phyloP scores from a whole-genome alignment of 129 eudicot genomes.

The Sambucus nigra region DNA sequence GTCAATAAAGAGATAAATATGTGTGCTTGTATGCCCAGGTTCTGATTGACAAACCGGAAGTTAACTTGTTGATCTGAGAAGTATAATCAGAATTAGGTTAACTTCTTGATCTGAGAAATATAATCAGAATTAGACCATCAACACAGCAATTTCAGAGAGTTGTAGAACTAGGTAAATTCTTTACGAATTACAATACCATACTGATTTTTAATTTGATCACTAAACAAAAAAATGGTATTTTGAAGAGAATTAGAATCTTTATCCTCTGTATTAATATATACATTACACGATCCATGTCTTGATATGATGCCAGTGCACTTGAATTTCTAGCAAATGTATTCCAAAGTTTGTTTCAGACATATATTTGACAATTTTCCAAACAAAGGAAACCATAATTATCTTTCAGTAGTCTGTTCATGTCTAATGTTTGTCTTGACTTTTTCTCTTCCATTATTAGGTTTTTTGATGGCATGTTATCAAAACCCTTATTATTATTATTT shows the following conservation, averaged over 20 bases:
- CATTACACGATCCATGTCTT: slow-evolving; percentile 13
- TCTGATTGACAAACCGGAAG: slow-evolving; percentile 11
- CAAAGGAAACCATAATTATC: slow-evolving; percentile 11
- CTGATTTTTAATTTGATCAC: slow-evolving; percentile 4
- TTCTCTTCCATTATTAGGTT: too few species aligned
- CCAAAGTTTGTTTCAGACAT: slow-evolving; percentile 10
- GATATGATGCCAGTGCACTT: slow-evolving; percentile 16
- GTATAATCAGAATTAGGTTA: neutral
- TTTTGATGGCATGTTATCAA: too few species aligned
- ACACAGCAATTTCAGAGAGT: neutral
- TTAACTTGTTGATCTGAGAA: neutral
- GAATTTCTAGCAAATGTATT: slow-evolving; percentile 5
- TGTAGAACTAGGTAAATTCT: slow-evolving; percentile 9
- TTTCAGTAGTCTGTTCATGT: too few species aligned
- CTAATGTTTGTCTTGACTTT: too few species aligned
- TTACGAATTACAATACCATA: slow-evolving; percentile 17
- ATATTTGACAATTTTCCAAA: slow-evolving; percentile 15
- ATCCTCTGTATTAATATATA: slow-evolving; percentile 16
- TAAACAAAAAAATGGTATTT: slow-evolving; percentile 10
- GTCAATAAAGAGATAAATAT: neutral
- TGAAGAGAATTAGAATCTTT: slow-evolving; percentile 10
- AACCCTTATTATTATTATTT: too few species aligned
- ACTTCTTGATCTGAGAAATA: neutral
- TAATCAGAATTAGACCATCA: neutral
- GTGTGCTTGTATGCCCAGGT: slow-evolving; percentile 16